Evolutionary conservation across 2,329 filamentous ascomycete genomes (phyloP).

Genomic region (Neurospora sp.): DNA sequence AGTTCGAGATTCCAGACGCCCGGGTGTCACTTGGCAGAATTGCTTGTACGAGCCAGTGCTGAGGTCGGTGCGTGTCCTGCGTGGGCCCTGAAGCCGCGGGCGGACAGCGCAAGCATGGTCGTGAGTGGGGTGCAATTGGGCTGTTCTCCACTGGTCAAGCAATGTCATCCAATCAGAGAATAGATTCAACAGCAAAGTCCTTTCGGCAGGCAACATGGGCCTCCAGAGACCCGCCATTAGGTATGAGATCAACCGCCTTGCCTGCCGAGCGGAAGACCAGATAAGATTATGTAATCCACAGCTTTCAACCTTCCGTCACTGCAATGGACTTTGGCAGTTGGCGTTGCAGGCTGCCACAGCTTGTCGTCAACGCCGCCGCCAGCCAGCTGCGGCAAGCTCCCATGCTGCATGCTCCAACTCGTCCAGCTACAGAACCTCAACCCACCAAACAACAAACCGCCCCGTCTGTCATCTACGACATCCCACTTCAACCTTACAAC

Average conservation of each 20-base stretch:
- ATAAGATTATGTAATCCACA: neutral
- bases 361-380: slow-evolving; percentile 20
- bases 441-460: slow-evolving; percentile 1
- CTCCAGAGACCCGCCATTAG: neutral
- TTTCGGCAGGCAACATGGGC: neutral
- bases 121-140: neutral
- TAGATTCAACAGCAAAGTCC: neutral
- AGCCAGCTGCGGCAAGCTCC: slow-evolving; percentile 1
- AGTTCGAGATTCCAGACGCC: neutral
- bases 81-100: neutral
- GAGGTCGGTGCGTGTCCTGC: neutral
- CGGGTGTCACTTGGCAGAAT: neutral
- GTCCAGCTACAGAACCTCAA: neutral
- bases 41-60: neutral
- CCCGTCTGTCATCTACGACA: slow-evolving; percentile 3
- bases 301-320: neutral
- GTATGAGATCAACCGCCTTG: neutral
- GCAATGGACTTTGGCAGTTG: neutral
- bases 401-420: neutral
- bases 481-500: slow-evolving; percentile 5
- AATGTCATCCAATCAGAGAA: neutral
- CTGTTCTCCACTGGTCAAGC: neutral
- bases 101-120: neutral
- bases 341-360: slow-evolving; percentile 20
- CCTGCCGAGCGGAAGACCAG: neutral